Base-by-base conservation (phyloP, 441 rosid genomes). In the Lepidium campestre region DNA sequence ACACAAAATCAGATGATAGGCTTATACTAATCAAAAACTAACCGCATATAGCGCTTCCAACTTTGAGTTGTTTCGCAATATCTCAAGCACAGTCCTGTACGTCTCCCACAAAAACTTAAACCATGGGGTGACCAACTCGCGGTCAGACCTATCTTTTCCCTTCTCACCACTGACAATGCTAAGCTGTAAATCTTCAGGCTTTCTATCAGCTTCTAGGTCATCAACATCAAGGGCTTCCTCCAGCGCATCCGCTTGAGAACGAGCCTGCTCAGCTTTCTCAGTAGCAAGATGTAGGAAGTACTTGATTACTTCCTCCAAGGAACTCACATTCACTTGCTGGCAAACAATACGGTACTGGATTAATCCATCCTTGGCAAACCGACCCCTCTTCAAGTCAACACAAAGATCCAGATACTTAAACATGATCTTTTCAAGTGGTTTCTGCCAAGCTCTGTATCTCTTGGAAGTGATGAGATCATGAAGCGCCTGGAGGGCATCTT, bases 81-180 rank as follows among this genome's bases (percentile, higher is more conserved):
- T 89, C 74, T 95, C 99, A 64, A 95, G 99, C 29, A 95, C 98
- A 1, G 99, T 90, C 74, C 99, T 83, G 73, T 95, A 95, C 2
- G 99, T 92, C 87, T 95, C 99, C 99, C 99, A 95, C 73, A 95
- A 70, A 76, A 95, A 95, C 85, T 95, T 95, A 82, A 95, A 95
- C 98, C 99, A 95, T 3, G 98, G 99, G n/a, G 98, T 95, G 67
- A 95, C 99, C 53, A 92, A 85, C 63, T 95, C 98, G 4, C 96
- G 85, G 69, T 92, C 99, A 65, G 98, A 95, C 82, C 99, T 88
- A 35, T 92, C 98, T 79, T 95, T 95, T 31, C 97, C 99, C 71
- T 92, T 95, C 79, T 95, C 99, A 62, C 98, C 98, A 68, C 99
- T 90, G 73, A 95, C 98, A 72, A 92, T 90, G 72, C 99, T 95